phyloP scores from a whole-genome alignment of 257 asterid species.

The Fraxinus pennsylvanica region DNA sequence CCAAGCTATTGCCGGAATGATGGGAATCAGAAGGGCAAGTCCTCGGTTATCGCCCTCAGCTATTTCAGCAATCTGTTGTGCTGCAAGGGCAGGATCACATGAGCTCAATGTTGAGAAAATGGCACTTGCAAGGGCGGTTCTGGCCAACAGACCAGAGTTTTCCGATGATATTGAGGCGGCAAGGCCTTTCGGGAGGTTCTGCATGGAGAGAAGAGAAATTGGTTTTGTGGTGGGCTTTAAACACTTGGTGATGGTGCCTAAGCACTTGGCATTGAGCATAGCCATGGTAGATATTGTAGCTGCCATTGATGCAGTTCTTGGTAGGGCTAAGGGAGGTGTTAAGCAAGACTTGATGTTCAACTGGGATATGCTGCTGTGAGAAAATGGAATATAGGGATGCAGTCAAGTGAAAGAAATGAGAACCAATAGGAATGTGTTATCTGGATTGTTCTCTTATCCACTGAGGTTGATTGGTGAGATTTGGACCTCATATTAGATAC shows the following conservation, averaged over 20 bases:
- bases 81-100: slow-evolving; percentile 76
- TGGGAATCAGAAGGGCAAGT: slow-evolving; percentile 63
- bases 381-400: slow-evolving; percentile 31
- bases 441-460: slow-evolving; percentile 70
- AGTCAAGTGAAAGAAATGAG: slow-evolving; percentile 21
- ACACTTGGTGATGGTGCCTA: slow-evolving; percentile 34
- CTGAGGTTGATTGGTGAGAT: slow-evolving; percentile 45
- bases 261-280: slow-evolving; percentile 59
- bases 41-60: slow-evolving; percentile 96
- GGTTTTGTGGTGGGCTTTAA: slow-evolving; percentile 35
- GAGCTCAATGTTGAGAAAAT: slow-evolving; percentile 71
- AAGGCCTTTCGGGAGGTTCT: slow-evolving; percentile 52
- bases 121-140: slow-evolving; percentile 60
- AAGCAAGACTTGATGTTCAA: background rate
- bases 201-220: slow-evolving; percentile 47
- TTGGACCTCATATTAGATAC: slow-evolving; percentile 49
- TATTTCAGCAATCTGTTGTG: slow-evolving; percentile 80
- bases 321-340: background rate
- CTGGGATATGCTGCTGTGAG: slow-evolving; percentile 14
- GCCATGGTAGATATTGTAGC: slow-evolving; percentile 78
- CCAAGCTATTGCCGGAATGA: slow-evolving; percentile 84
- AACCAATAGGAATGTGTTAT: slow-evolving; percentile 45
- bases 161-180: slow-evolving; percentile 19
- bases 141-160: slow-evolving; percentile 1
- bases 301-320: slow-evolving; percentile 45